Base-by-base conservation (phyloP, 306 rosid genomes). In the Erythrophleum fordii region DNA sequence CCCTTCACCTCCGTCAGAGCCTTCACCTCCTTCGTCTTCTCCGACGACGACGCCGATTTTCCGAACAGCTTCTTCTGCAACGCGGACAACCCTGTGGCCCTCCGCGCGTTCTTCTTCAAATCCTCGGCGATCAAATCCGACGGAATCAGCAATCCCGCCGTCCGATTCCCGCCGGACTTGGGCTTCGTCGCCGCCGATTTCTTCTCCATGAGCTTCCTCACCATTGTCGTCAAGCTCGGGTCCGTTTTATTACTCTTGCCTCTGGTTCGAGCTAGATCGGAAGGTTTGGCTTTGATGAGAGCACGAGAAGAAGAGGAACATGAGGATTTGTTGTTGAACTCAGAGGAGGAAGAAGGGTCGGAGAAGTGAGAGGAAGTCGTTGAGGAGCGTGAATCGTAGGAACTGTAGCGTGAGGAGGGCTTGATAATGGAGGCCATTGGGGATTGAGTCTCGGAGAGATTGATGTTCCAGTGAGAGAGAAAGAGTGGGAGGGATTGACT, bases 1-100 rank as follows among this genome's bases (percentile, higher is more conserved):
- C 80, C 91, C 78, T 89, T 95, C 37, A 93, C 99, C 78, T 95
- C 99, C 8, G 98, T 95, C 92, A 95, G 84, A 1, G 97, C 99
- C 83, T 93, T 95, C 39, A 90, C 89, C 59, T 89, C 91, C 74
- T 77, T 90, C 72, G 87, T 86, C 87, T 86, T 81, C 81, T 82
- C 81, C 7, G 83, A 14, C 18, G 69, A 31, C 0, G 85, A 13
- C 6, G 77, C 11, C 42, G 81, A 85, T 59, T 91, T 92, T 37
- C 99, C 99, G 6, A 95, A 95, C 17, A 95, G 62, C 84, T 95
- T 95, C 87, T 87, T 85, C 46, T 92, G 98, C 55, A 95, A 65
- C 3, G 89, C 84, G 0, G 88, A 88, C 51, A 95, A 90, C 8
- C 83, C 91, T 5, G 90, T 45, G 0, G 85, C 93, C 71, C 60